Evolutionary conservation across 768 basidiomycete species (phyloP).

Genomic region (Panaeolus cyanescens): DNA sequence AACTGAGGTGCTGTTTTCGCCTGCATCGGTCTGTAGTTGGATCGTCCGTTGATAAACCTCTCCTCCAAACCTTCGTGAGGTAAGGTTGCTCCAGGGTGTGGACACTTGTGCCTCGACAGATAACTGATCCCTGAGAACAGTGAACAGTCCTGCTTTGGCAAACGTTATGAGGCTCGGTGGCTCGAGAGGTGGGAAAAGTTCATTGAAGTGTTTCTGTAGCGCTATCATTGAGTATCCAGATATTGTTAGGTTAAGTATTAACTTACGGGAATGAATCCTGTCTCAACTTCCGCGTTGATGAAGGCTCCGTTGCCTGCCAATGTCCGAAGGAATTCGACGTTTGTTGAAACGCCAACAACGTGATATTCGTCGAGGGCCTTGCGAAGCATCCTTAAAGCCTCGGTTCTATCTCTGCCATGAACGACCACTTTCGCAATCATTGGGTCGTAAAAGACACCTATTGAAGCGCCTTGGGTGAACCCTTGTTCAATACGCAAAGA

Average conservation of each 20-base stretch:
- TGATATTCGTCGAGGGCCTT: constrained; percentile 86
- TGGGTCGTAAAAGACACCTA: constrained; percentile 89
- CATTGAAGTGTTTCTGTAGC: constrained; percentile 74
- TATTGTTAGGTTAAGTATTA: constrained; percentile 1
- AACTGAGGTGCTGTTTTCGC: constrained; percentile 42
- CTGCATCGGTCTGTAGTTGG: constrained; percentile 59
- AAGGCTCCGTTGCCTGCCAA: constrained; percentile 82
- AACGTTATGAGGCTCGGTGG: constrained; percentile 64
- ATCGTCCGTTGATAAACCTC: constrained; percentile 65
- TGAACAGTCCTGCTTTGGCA: constrained; percentile 79
- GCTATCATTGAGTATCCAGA: neutral
- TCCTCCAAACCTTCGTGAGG: constrained; percentile 79
- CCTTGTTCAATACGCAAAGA: constrained; percentile 89
- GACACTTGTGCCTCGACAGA: constrained; percentile 18
- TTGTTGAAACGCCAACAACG: constrained; percentile 90
- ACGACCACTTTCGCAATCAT: constrained; percentile 93
- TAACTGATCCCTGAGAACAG: constrained; percentile 65
- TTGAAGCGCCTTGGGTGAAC: constrained; percentile 76
- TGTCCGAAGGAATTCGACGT: constrained; percentile 82
- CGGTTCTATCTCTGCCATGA: constrained; percentile 80
- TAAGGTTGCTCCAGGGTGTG: constrained; percentile 70
- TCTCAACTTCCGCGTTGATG: constrained; percentile 80
- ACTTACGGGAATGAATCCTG: constrained; percentile 83
- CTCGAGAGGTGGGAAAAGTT: constrained; percentile 72
- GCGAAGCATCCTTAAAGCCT: constrained; percentile 79